Base-by-base conservation (phyloP, 78 protist species). In the Guillardia theta region DNA sequence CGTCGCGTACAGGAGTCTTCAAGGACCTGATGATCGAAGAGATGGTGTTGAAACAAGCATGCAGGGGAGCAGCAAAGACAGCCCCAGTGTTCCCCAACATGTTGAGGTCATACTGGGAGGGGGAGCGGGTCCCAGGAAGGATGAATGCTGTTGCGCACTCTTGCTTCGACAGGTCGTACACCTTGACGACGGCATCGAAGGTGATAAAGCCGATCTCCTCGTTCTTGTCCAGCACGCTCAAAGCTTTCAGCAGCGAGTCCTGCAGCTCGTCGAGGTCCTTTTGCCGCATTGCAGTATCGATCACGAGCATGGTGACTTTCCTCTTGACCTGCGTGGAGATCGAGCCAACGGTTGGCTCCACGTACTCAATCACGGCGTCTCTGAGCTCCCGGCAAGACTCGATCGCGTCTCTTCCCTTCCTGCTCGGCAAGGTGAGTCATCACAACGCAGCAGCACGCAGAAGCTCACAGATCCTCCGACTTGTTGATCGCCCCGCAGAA, bases 351-450 rank as follows among this genome's bases (percentile, higher is more conserved):
- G 41, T 70, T 24, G 83, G 22, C 41, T 70, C 83, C 6, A 24
- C 83, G 83, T 70, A 70, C 41, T 70, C 83, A 4, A 70, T 43
- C 33, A 70, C 83, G 22, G 83, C 83, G 41, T 70, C 83, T 24
- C 83, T 36, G 36, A 70, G 83, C 83, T 70, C 83, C 45, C 83
- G 83, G 83, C 83, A 70, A 15, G 22, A 36, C 41, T 70, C 83
- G 6, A 70, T 70, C 45, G 83, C 83, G 45, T 70, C 83, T 43
- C 21, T 12, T 3, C 36, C 83, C 1, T 24, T 4, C 70, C 70
- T 58, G 70, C 70, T 24, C 6, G 30, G 30, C 30, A 15, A 10
- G 58, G 30, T 50, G 58, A 19, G 10, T 50, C 30, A 15, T 50
- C 58, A 50, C 30, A 10, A 10, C 58, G 58, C 2, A 30, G 70